phyloP scores from a whole-genome alignment of 2,329 filamentous ascomycete genomes.

The Aureobasidium vineae region DNA sequence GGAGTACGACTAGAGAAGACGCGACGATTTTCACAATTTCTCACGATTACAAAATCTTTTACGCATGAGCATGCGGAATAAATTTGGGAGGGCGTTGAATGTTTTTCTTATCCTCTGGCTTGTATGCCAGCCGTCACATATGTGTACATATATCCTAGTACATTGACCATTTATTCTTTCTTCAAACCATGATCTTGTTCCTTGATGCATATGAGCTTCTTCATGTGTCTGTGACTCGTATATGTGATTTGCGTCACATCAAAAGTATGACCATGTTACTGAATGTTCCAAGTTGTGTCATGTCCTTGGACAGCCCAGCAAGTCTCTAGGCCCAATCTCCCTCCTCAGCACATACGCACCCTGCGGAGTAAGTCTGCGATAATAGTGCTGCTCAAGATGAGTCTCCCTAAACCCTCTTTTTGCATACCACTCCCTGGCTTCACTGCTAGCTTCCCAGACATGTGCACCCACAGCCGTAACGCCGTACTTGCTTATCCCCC shows the following conservation, averaged over 20 bases:
- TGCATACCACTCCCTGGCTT: constrained; percentile 60
- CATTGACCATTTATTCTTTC: background rate
- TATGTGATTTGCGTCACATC: no score
- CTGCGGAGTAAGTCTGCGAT: constrained; percentile 56
- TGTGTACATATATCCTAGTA: constrained; percentile 18
- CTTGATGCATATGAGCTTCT: background rate
- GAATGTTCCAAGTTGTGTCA: background rate
- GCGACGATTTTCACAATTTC: constrained; percentile 11
- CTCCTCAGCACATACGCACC: constrained; percentile 55
- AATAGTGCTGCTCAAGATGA: constrained; percentile 56
- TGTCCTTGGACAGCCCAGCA: background rate
- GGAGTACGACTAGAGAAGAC: constrained; percentile 1
- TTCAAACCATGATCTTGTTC: background rate
- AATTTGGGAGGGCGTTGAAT: constrained; percentile 19
- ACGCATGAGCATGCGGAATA: constrained; percentile 20
- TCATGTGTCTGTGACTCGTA: background rate
- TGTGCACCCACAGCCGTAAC: constrained; percentile 58
- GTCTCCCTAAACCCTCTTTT: constrained; percentile 57
- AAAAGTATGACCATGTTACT: no score
- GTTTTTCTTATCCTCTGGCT: background rate
- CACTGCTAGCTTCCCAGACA: constrained; percentile 62
- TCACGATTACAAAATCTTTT: constrained; percentile 14
- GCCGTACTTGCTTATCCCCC: constrained; percentile 49
- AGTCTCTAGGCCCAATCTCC: constrained; percentile 35
- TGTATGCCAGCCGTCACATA: background rate